Evolutionary conservation across 495 filamentous ascomycete species (phyloP).

Genomic region (Podospora pseudoanserina): DNA sequence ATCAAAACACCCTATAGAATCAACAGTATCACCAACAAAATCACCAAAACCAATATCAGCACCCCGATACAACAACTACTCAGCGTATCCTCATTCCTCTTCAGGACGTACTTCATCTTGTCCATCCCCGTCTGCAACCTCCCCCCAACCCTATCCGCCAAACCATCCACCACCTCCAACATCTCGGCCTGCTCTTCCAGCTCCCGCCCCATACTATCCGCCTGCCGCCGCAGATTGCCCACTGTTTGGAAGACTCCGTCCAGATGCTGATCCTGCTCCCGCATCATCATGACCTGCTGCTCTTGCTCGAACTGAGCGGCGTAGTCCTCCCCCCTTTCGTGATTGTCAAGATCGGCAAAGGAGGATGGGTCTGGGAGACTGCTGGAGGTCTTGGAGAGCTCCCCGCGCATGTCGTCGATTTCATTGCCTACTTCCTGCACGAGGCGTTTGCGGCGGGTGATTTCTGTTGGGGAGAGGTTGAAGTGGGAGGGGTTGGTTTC

Average conservation of each 20-base stretch:
- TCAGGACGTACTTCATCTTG: constrained; percentile 76
- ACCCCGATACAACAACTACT: constrained; percentile 90
- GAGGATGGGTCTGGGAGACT: constrained; percentile 66
- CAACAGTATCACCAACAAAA: constrained; percentile 71
- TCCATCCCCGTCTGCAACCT: constrained; percentile 82
- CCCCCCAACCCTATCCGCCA: constrained; percentile 83
- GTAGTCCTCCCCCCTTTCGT: constrained; percentile 54
- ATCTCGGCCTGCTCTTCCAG: constrained; percentile 85
- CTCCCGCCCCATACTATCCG: constrained; percentile 91
- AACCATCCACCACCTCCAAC: constrained; percentile 73
- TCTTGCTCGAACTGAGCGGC: constrained; percentile 83
- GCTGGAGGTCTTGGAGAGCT: constrained; percentile 54
- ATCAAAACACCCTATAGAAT: constrained; percentile 38
- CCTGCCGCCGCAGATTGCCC: constrained; percentile 81
- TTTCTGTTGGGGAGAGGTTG: constrained; percentile 80
- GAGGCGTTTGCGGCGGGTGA: constrained; percentile 71
- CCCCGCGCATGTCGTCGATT: constrained; percentile 81
- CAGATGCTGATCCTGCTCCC: constrained; percentile 88
- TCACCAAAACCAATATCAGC: constrained; percentile 78
- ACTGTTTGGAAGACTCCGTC: constrained; percentile 93
- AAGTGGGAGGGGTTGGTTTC: constrained; percentile 87
- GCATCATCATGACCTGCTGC: constrained; percentile 85
- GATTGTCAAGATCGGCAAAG: constrained; percentile 47
- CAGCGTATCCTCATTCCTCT: constrained; percentile 85
- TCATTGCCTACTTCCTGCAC: constrained; percentile 88